Evolutionary conservation across 129 eudicot genomes (phyloP), one percentile per base, ranked within the genome.

Genomic region (Kitagawia praeruptora): DNA sequence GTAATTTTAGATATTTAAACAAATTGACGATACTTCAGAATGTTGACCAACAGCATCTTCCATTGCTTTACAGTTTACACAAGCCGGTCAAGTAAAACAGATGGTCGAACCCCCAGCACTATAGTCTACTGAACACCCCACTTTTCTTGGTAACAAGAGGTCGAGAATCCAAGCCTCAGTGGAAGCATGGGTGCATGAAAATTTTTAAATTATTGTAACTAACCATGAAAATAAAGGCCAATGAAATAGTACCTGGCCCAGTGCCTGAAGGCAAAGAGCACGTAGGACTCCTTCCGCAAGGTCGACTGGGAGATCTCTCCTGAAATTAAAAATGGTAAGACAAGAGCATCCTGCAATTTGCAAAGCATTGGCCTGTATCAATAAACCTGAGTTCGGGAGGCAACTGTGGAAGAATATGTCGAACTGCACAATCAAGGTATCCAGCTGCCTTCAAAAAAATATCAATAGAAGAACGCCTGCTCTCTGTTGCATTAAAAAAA

Each of bases 341-440:
- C 56, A 51, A 61, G 34, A 61, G 15, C 31, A 61, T 61, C 27
- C 69, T 79, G 70, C 51, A 23, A 82, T 38, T 66, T 77, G 39
- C 37, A 51, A 79, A 70, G 75, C 42, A 69, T 76, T 76, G 12
- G 23, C 81, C 13, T 38, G 48, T 23, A 37, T 63, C 8, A 72
- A 75, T 75, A 72, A 80, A 95, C 98, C 98, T 95, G 71, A 86
- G 84, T 85, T 95, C 98, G 23, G 78, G 78, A 45, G 97, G 92
- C 80, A 94, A 81, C 82, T 91, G 96, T 18, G 98, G 98, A 73
- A 89, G 92, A 79, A 94, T 85, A 64, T 94, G 91, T 51, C 88
- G 93, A 64, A 92, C 94, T 69, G 98, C 98, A 81, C 93, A 94
- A 79, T 94, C 98, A 86, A 94, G 96, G 87, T 88, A 94, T 77